Percentiles rank a stretch among this genome's conserved stretches.
phyloP scores from a whole-genome alignment of 2,329 filamentous ascomycete species.

The Fusarium goolgardi region DNA sequence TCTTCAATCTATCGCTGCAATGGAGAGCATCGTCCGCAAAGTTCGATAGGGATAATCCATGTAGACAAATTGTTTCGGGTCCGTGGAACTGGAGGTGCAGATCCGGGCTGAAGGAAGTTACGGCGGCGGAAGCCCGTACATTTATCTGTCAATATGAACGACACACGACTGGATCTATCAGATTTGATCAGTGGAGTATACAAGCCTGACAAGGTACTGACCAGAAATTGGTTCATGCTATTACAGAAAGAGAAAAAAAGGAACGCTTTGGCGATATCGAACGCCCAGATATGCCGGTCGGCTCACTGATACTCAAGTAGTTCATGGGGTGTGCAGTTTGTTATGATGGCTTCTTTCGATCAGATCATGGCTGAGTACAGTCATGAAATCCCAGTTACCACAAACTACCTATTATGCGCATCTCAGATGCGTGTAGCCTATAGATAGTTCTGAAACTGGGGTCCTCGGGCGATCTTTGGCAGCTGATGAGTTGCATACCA shows the following conservation, averaged over 20 bases:
- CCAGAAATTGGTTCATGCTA: background rate
- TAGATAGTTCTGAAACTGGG: background rate
- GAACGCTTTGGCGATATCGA: slow-evolving; percentile 19
- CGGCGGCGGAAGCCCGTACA: slow-evolving; percentile 20
- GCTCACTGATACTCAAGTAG: background rate
- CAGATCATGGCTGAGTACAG: slow-evolving; percentile 15
- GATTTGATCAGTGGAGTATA: slow-evolving; percentile 18
- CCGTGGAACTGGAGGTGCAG: slow-evolving; percentile 9
- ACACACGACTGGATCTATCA: slow-evolving; percentile 13
- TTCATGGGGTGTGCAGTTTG: slow-evolving; percentile 1
- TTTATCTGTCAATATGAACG: slow-evolving; percentile 25
- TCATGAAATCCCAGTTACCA: background rate
- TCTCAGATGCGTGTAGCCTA: slow-evolving; percentile 25
- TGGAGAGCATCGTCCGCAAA: slow-evolving; percentile 4
- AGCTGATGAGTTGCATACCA: slow-evolving; percentile 26
- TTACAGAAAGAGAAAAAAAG: background rate
- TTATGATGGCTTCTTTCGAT: slow-evolving; percentile 1
- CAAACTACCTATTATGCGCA: background rate
- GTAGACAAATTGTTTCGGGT: slow-evolving; percentile 12
- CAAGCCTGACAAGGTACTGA: slow-evolving; percentile 13
- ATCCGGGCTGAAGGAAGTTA: background rate
- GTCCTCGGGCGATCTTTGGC: background rate
- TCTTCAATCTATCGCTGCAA: background rate
- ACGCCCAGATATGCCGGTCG: slow-evolving; percentile 5
- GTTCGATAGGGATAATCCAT: slow-evolving; percentile 31